phyloP scores from a whole-genome alignment of 2,329 filamentous ascomycete species.

The Ophiostoma sp. region DNA sequence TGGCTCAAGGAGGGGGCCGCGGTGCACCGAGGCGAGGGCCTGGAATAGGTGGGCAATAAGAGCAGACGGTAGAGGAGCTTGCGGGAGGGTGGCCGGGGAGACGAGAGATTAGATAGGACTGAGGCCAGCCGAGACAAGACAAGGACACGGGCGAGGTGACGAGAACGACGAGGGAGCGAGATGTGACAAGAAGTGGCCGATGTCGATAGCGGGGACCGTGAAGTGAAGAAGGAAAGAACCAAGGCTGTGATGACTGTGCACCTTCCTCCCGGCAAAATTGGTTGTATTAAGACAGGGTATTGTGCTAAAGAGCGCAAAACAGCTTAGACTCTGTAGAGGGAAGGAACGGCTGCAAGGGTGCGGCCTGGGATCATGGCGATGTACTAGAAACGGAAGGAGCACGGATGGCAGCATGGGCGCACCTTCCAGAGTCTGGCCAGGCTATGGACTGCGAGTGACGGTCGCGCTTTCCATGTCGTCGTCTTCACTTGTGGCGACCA shows the following conservation, averaged over 20 bases:
- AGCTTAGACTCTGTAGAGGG: background rate
- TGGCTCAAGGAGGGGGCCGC: background rate
- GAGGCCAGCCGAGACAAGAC: background rate
- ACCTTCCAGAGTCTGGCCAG: slow-evolving; percentile 10
- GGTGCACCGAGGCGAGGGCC: background rate
- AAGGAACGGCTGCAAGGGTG: slow-evolving; percentile 1
- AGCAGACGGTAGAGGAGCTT: slow-evolving; percentile 4
- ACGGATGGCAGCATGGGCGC: slow-evolving; percentile 2
- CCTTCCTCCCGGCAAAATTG: background rate
- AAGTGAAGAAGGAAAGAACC: slow-evolving; percentile 14
- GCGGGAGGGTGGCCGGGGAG: background rate
- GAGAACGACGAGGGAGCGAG: background rate
- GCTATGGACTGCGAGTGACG: background rate
- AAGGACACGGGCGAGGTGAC: slow-evolving; percentile 10
- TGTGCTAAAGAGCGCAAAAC: background rate
- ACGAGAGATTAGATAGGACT: background rate
- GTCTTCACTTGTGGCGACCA: background rate
- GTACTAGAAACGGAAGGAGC: slow-evolving; percentile 10
- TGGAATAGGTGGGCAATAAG: slow-evolving; percentile 1
- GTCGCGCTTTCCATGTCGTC: background rate
- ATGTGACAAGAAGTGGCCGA: background rate
- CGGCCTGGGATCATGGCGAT: background rate
- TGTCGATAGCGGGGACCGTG: background rate
- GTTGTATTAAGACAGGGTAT: background rate
- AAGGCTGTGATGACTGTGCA: background rate